Evolutionary conservation across 495 filamentous ascomycete genomes (phyloP), one percentile per base, ranked within the genome.

Genomic region (Letharia lupina): DNA sequence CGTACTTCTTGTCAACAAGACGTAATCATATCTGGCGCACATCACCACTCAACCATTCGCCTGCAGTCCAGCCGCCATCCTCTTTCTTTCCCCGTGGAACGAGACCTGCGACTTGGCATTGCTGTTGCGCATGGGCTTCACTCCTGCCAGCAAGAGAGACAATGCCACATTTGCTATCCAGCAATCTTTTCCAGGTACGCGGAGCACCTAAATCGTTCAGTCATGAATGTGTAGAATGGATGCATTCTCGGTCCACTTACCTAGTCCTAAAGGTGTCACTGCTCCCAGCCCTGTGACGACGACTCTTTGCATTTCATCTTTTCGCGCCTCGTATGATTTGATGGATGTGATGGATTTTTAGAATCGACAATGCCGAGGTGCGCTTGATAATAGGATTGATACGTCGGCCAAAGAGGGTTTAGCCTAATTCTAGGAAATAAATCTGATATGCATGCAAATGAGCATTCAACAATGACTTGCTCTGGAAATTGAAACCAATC

Each of bases 241-340:
- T 42, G 63, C 41, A 60, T 58, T 52, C 33, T 15, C 2, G 3
- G 57, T 64, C n/a, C 18, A 23, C 15, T 40, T 70, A 89, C 87
- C 93, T 48, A 96, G 84, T 63, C 89, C 93, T 31, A 98, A 81
- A 58, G 94, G 94, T 62, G 94, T 96, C 62, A 98, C 86, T 70
- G 91, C 90, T 52, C 94, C 94, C 61, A 98, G 81, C 73, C 94
- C 94, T 57, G 94, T 98, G 70, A 98, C 88, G 71, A 97, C 94
- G 70, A 98, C 94, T 70, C 91, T 87, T 77, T 93, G 88, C 93
- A 96, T 94, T 70, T 75, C 80, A 83, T 82, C 37, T 64, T 63
- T 35, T 35, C 64, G 42, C 20, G 13, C 23, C 45, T 50, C n/a
- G 23, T 20, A 15, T 45, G 20, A 28, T 8, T 61, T 3, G 8